Evolutionary conservation across 78 protist species (phyloP).

Genomic region (Andalucia godoyi): DNA sequence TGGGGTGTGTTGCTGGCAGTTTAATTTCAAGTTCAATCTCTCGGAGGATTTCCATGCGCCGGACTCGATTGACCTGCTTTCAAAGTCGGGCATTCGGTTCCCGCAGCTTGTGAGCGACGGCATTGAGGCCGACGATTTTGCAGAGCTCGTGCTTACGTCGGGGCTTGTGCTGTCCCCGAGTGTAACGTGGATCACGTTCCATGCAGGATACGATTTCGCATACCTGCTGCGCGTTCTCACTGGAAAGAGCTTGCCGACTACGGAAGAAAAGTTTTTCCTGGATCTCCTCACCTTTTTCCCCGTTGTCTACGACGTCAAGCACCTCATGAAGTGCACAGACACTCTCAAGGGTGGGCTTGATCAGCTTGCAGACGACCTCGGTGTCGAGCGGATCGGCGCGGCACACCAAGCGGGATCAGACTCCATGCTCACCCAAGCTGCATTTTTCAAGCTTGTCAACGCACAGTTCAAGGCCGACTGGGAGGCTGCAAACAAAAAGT

Average conservation of each 20-base stretch:
- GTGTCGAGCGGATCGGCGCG: constrained; percentile 82
- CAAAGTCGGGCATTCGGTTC: constrained; percentile 89
- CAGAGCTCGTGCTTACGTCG: constrained; percentile 65
- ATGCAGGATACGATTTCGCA: constrained; percentile 73
- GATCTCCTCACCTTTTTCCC: constrained; percentile 72
- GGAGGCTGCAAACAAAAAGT: too few species aligned
- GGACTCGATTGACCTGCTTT: constrained; percentile 87
- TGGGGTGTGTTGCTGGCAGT: constrained; percentile 90
- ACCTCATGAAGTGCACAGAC: constrained; percentile 62
- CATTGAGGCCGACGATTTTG: constrained; percentile 68
- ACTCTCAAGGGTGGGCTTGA: constrained; percentile 85
- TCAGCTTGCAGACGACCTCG: constrained; percentile 81
- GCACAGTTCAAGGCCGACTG: constrained; percentile 63
- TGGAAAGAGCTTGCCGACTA: constrained; percentile 64
- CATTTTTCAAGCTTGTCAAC: constrained; percentile 80
- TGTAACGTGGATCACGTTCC: constrained; percentile 80
- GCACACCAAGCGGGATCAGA: constrained; percentile 97
- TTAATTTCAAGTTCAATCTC: constrained; percentile 87
- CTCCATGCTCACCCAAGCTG: constrained; percentile 69
- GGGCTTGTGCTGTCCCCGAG: constrained; percentile 65
- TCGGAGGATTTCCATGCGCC: constrained; percentile 79
- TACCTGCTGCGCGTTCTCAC: constrained; percentile 68
- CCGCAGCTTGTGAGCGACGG: constrained; percentile 52
- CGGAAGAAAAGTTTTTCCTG: constrained; percentile 74
- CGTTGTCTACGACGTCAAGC: constrained; percentile 83